phyloP scores from a whole-genome alignment of 2,329 filamentous ascomycete genomes.

The Fusarium dlaminii region DNA sequence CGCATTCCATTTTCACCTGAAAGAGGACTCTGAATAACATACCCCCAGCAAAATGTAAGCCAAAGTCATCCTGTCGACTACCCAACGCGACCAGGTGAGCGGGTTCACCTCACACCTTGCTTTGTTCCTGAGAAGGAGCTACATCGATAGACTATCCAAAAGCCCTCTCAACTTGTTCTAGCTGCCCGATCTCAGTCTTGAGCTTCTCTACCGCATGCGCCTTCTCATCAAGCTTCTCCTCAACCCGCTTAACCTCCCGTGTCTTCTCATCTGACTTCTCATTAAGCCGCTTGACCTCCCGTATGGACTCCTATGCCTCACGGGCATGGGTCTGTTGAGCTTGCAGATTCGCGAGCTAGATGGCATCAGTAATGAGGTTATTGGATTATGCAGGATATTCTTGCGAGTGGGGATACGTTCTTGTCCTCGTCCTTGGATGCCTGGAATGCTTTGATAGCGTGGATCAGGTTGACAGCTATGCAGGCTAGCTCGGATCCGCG shows the following conservation, averaged over 20 bases:
- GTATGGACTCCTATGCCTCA: background rate
- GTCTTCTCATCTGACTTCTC: background rate
- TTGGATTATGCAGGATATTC: fast-evolving
- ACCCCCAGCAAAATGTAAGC: no score
- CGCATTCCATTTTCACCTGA: no score
- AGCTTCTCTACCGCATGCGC: background rate
- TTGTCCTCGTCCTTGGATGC: background rate
- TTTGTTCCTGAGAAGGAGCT: background rate
- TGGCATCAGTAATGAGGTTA: fast-evolving
- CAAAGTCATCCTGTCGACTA: no score
- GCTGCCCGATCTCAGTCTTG: background rate
- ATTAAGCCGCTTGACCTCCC: background rate
- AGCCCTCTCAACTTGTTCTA: background rate
- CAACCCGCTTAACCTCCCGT: no score
- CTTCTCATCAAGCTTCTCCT: background rate
- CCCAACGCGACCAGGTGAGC: background rate
- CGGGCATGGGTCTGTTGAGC: background rate
- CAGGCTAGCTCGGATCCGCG: background rate
- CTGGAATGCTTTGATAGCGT: background rate
- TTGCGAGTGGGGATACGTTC: background rate
- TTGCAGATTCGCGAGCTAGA: background rate
- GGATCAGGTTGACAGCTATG: background rate
- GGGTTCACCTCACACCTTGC: no score
- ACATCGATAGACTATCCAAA: background rate
- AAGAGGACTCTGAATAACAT: no score